Base-by-base conservation (phyloP, 1,284 basidiomycete species). In the Ceratobasidium sp. region DNA sequence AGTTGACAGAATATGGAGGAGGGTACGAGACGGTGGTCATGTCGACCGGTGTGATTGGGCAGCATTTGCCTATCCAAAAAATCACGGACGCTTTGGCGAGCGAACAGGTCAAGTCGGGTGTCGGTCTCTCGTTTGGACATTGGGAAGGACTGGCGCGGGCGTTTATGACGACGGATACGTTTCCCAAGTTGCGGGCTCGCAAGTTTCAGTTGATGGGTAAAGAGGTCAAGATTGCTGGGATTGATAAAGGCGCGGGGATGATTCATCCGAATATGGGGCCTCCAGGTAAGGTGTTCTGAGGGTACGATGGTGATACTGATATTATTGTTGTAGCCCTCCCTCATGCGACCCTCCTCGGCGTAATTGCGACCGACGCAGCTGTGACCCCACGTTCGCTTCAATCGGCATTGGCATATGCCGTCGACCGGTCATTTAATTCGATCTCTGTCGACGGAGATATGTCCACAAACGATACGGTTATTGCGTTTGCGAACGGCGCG, bases 101-200 rank as follows among this genome's bases (percentile, higher is more conserved):
- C 75, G 93, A 97, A 78, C 84, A 86, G 20, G 86, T 89, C 4
- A 81, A 82, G 15, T 88, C 89, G 70, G 81, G 86, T 44, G 68
- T 85, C 78, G 89, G 88, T 0, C 85, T 89, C 12, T 89, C 90
- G 15, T 93, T 95, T 80, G 86, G 89, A 26, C 90, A 94, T 40
- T 99, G 97, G 96, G 91, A 95, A 80, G 90, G 91, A 46, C 91
- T 94, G 0, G 95, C 97, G 0, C 90, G 91, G 70, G 95, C 96
- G 12, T 99, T 99, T 89, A 99, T 99, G 97, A 99, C 98, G n/a
- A 99, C 97, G 2, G 98, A 99, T 85, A 99, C 97, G 26, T 99
- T 99, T 86, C 97, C 97, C 1, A 99, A 99, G 85, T 89, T 99
- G 42, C 93, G 96, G 3, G 92, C 96, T 0, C 89, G 93, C 46